These are phyloP conservation scores for Suillus decipiens DNA, from an alignment of 768 basidiomycete species.

Conservation along the genomic window DNA sequence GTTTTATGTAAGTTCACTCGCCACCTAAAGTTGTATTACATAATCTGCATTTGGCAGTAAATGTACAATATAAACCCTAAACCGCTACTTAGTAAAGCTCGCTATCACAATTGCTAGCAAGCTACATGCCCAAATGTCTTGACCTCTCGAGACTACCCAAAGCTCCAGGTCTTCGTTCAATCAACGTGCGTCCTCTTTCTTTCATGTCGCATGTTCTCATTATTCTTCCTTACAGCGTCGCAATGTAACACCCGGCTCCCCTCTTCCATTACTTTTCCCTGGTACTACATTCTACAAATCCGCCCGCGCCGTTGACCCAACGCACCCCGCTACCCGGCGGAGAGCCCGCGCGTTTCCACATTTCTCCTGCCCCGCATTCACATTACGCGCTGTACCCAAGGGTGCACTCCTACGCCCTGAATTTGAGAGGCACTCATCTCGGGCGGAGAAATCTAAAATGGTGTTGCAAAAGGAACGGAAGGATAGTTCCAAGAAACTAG, in stretches of 20 bases:
- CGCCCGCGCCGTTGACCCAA: neutral
- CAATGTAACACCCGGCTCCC: constrained; percentile 11
- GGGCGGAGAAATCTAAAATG: neutral
- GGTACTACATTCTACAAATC: neutral
- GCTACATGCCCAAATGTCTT: constrained; percentile 15
- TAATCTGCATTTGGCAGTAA: too few species aligned
- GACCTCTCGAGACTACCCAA: constrained; percentile 18
- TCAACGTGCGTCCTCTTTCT: constrained; percentile 1
- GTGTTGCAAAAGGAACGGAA: neutral
- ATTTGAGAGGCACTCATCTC: neutral
- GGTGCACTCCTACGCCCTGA: constrained; percentile 10
- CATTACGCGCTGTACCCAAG: constrained; percentile 10
- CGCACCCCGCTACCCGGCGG: constrained; percentile 12
- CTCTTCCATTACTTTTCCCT: constrained; percentile 9
- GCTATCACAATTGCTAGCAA: neutral
- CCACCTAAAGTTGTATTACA: too few species aligned
- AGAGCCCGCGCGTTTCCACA: neutral
- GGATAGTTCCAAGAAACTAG: neutral
- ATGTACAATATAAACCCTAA: too few species aligned
- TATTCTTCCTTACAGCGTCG: neutral
- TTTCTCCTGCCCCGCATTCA: constrained; percentile 10
- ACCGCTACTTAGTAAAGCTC: too few species aligned
- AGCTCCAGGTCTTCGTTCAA: constrained; percentile 8
- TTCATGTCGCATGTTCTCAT: neutral
- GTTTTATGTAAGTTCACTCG: too few species aligned